Percentiles rank a stretch among this genome's conserved stretches.
Conservation (phyloP, 2,329 filamentous ascomycete genomes). For the Sclerotinia borealis region DNA sequence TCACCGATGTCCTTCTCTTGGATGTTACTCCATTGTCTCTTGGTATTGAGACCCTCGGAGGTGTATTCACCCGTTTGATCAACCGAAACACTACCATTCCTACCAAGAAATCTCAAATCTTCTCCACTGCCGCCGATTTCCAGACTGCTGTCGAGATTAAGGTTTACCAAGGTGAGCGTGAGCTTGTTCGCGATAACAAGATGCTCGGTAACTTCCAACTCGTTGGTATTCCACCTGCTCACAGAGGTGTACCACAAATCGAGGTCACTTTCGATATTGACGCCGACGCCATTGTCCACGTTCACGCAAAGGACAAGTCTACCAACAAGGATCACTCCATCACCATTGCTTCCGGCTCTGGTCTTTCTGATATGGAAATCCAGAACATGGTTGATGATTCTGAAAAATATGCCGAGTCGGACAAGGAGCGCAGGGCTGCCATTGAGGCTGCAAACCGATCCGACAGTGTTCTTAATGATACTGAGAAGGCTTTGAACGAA, state of each 20-base stretch:
- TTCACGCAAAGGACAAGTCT: slow-evolving; percentile 97
- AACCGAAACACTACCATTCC: slow-evolving; percentile 99
- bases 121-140: slow-evolving; percentile 97
- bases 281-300: slow-evolving; percentile 95
- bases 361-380: slow-evolving; percentile 91
- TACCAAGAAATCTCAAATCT: slow-evolving; percentile 98
- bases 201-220: slow-evolving; percentile 99
- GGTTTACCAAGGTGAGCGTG: slow-evolving; percentile 99
- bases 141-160: slow-evolving; percentile 99
- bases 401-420: slow-evolving; percentile 88
- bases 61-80: slow-evolving; percentile 96
- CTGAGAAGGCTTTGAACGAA: slow-evolving; percentile 96
- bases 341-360: slow-evolving; percentile 95
- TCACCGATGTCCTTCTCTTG: slow-evolving; percentile 90
- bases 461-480: slow-evolving; percentile 93
- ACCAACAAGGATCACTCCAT: slow-evolving; percentile 99
- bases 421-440: slow-evolving; percentile 93
- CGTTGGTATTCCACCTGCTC: slow-evolving; percentile 90
- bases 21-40: slow-evolving; percentile 95
- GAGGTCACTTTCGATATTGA: slow-evolving; percentile 99
- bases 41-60: slow-evolving; percentile 96
- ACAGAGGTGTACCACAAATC: slow-evolving; percentile 92
- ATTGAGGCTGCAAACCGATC: slow-evolving; percentile 98
- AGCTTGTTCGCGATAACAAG: slow-evolving; percentile 98
- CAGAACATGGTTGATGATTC: slow-evolving; percentile 97